Evolutionary conservation across 2,329 filamentous ascomycete genomes (phyloP).

Genomic region (Ceratocystis cacaofunesta): DNA sequence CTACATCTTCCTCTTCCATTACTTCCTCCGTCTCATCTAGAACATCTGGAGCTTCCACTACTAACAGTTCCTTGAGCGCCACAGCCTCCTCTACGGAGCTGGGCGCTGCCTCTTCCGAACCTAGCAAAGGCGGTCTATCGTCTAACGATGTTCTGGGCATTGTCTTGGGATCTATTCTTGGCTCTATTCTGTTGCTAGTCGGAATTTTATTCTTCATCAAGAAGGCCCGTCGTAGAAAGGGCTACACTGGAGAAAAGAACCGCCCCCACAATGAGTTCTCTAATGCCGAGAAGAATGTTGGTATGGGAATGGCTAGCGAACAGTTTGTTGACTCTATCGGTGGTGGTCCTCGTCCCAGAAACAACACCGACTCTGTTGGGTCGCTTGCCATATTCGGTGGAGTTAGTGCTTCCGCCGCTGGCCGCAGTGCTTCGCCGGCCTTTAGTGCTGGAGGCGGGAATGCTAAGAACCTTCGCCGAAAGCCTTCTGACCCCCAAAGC

Average conservation of each 20-base stretch:
- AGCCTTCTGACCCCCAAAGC: constrained; percentile 30
- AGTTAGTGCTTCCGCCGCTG: background rate
- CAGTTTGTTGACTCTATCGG: constrained; percentile 16
- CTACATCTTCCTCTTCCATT: constrained; percentile 18
- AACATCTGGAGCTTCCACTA: constrained; percentile 21
- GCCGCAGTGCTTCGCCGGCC: background rate
- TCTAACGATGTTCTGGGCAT: constrained; percentile 57
- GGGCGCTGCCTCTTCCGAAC: constrained; percentile 23
- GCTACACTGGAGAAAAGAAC: constrained; percentile 15
- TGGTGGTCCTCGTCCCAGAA: constrained; percentile 23
- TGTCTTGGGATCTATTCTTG: constrained; percentile 67
- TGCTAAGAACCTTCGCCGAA: constrained; percentile 29
- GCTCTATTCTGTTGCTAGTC: constrained; percentile 50
- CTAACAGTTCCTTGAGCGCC: constrained; percentile 21
- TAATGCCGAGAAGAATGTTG: constrained; percentile 13
- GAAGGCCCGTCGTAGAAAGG: constrained; percentile 7
- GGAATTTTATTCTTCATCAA: constrained; percentile 52
- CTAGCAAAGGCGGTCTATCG: constrained; percentile 13
- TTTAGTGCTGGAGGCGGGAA: background rate
- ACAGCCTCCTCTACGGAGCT: constrained; percentile 17
- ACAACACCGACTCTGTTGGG: constrained; percentile 5
- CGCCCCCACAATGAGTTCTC: constrained; percentile 11
- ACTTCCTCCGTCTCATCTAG: constrained; percentile 21
- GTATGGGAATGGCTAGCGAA: constrained; percentile 16
- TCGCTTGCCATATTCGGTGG: constrained; percentile 16